A percentile compares a stretch with the other conserved stretches of the same genome.
These are phyloP conservation scores for Backusella parvicylindrica DNA, from an alignment of 192 early-diverging fungal genomes.

Conservation along the genomic window DNA sequence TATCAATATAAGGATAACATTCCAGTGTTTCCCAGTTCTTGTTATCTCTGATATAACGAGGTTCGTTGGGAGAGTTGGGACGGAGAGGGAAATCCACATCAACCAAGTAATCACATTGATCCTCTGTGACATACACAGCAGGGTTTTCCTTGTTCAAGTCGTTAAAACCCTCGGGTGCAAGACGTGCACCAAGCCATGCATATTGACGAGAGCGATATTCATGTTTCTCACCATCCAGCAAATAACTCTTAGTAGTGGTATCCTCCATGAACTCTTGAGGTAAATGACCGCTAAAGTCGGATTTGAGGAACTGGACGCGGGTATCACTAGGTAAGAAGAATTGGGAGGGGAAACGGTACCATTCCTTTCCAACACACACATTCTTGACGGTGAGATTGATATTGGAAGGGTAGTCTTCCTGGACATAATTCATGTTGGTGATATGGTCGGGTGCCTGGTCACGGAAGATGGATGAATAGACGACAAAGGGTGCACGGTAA, in stretches of 20 bases:
- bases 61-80: constrained; percentile 9
- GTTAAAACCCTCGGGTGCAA: constrained; percentile 56
- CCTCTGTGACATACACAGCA: constrained; percentile 53
- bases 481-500: constrained; percentile 72
- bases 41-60: constrained; percentile 49
- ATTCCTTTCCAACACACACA: constrained; percentile 91
- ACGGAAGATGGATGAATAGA: constrained; percentile 45
- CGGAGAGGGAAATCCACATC: constrained; percentile 45
- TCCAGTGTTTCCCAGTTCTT: constrained; percentile 53
- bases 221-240: background rate
- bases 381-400: constrained; percentile 16
- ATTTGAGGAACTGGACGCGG: constrained; percentile 66
- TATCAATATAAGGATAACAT: constrained; percentile 66
- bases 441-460: constrained; percentile 22
- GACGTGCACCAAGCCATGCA: constrained; percentile 28
- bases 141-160: constrained; percentile 62
- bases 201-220: constrained; percentile 12
- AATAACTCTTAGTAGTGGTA: background rate
- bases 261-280: constrained; percentile 75
- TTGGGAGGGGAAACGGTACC: constrained; percentile 92
- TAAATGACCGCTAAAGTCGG: constrained; percentile 74
- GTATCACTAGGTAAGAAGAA: constrained; percentile 81
- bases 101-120: constrained; percentile 63
- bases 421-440: constrained; percentile 18
- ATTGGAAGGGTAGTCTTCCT: constrained; percentile 22